Evolutionary conservation across 2,329 filamentous ascomycete species (phyloP).

Genomic region (Aspergillus flavus): DNA sequence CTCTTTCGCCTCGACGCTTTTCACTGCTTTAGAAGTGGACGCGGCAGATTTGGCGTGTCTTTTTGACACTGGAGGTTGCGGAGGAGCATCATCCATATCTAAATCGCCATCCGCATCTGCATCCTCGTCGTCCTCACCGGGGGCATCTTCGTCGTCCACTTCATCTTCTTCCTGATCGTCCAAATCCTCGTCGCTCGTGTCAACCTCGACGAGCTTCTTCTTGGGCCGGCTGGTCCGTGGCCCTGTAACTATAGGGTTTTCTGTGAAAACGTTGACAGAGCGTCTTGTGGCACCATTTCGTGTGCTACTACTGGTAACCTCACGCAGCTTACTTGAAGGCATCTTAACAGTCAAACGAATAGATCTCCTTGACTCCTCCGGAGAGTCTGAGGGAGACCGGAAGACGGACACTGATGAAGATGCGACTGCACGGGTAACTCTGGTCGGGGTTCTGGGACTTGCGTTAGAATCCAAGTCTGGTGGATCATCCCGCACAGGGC

Average conservation of each 20-base stretch:
- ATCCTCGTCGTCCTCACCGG: constrained; percentile 38
- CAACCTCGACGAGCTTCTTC: constrained; percentile 48
- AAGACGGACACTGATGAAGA: constrained; percentile 41
- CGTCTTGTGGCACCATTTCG: constrained; percentile 32
- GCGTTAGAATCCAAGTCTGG: constrained; percentile 37
- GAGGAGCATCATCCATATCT: constrained; percentile 51
- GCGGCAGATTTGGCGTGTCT: constrained; percentile 42
- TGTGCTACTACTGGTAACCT: constrained; percentile 43
- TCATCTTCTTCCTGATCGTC: constrained; percentile 48
- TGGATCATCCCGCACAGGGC: constrained; percentile 29
- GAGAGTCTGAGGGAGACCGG: constrained; percentile 36
- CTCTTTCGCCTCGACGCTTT: constrained; percentile 51
- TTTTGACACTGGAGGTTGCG: constrained; percentile 40
- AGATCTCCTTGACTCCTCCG: constrained; percentile 43
- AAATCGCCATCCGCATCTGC: constrained; percentile 39
- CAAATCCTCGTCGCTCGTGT: constrained; percentile 52
- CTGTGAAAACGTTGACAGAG: constrained; percentile 48
- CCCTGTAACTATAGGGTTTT: constrained; percentile 49
- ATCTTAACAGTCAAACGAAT: constrained; percentile 54
- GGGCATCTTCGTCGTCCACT: constrained; percentile 43
- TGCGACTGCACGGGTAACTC: constrained; percentile 35
- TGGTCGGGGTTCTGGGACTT: constrained; percentile 38
- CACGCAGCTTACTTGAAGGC: constrained; percentile 52
- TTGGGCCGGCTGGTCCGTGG: constrained; percentile 50
- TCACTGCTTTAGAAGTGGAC: constrained; percentile 38